Conservation (phyloP, 495 filamentous ascomycete species). For the Penicillium paxilli region DNA sequence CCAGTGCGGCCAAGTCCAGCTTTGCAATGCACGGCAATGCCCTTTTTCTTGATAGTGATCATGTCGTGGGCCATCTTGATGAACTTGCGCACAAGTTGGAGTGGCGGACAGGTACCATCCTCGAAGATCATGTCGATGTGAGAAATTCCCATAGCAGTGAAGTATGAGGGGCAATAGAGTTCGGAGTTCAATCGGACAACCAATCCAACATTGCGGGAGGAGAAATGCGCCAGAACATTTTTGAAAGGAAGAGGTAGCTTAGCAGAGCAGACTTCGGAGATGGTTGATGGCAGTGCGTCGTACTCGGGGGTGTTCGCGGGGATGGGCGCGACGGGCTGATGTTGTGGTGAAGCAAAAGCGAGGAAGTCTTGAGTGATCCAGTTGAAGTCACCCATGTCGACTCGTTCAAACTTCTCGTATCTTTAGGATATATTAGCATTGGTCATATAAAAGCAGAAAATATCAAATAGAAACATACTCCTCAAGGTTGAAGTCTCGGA, state of each 20-base stretch:
- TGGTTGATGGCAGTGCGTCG: conserved; percentile 65
- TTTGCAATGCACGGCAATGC: conserved; percentile 97
- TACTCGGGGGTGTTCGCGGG: conserved; percentile 69
- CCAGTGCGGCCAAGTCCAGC: conserved; percentile 95
- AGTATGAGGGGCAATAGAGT: conserved; percentile 92
- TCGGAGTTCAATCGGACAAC: conserved; percentile 95
- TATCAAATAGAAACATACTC: conserved; percentile 59
- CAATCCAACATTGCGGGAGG: conserved; percentile 80
- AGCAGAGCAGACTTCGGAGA: conserved; percentile 62
- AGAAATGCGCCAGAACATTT: conserved; percentile 90
- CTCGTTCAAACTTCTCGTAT: conserved; percentile 90
- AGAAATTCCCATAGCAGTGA: conserved; percentile 89
- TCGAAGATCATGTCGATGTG: conserved; percentile 99
- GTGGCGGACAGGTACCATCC: conserved; percentile 90
- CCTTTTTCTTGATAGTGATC: conserved; percentile 82
- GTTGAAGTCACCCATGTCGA: conserved; percentile 99
- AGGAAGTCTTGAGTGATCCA: conserved; percentile 96
- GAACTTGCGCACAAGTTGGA: conserved; percentile 84
- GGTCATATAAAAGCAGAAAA: background rate
- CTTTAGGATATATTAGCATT: conserved; percentile 40
- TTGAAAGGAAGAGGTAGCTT: conserved; percentile 81
- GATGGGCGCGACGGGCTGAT: conserved; percentile 69
- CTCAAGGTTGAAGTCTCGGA: conserved; percentile 89
- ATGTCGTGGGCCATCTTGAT: conserved; percentile 93
- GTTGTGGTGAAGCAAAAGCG: conserved; percentile 93